Evolutionary conservation across 495 filamentous ascomycete genomes (phyloP), one percentile per base, ranked within the genome.

Genomic region (Parachaetomium inaequale): DNA sequence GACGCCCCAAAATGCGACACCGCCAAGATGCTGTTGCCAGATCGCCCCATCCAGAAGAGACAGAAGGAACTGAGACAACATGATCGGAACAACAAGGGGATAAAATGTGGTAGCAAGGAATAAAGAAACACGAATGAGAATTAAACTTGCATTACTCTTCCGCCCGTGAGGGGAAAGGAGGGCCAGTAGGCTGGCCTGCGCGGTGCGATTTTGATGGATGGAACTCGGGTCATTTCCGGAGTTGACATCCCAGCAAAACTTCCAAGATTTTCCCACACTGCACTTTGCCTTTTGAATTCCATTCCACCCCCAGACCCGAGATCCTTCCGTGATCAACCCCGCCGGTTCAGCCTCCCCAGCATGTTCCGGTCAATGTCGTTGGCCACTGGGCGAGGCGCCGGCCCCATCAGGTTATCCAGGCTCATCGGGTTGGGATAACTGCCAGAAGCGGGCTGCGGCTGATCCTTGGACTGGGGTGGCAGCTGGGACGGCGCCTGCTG

Each of bases 401-500:
- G 61, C n/a, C 64, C 68, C 63, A 82, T 74, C 52, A 82, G 65
- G 32, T 76, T 75, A 36, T 73, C 72, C 1, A 82, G 43, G 59
- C 78, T 80, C 79, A 82, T 82, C 0, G 76, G 72, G 31, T 72
- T 73, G 15, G n/a, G n/a, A n/a, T n/a, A n/a, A n/a, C n/a, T n/a
- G n/a, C n/a, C n/a, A n/a, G n/a, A n/a, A n/a, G n/a, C n/a, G n/a
- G n/a, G n/a, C n/a, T n/a, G n/a, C n/a, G 54, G 55, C 64, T 61
- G 65, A 1, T 55, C 23, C 31, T 63, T 58, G 6, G 31, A 14
- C 8, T 42, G 58, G 15, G 21, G 58, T 23, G 38, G 47, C 4
- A 57, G 34, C 26, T 64, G 52, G 8, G 46, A 43, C 12, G 42
- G 65, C 4, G 40, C 23, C 47, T 61, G 62, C 32, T 50, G 57